These are phyloP conservation scores for Thielaviopsis euricoi DNA, from an alignment of 2,329 filamentous ascomycete species.

Conservation along the genomic window DNA sequence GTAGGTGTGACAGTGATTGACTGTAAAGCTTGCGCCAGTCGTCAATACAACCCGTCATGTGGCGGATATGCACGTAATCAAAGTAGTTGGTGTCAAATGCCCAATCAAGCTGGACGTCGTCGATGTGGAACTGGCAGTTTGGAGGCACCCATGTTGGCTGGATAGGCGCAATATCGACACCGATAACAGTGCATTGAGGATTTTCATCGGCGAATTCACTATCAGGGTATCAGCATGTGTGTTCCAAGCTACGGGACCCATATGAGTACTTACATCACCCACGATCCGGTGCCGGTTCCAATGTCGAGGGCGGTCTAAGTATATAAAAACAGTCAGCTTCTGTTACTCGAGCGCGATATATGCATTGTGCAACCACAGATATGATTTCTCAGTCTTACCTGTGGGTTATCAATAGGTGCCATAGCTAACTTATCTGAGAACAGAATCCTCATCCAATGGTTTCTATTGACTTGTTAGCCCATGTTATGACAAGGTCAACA, in stretches of 20 bases:
- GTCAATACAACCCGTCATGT: slow-evolving; percentile 39
- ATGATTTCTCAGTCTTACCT: too few species aligned
- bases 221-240: background rate
- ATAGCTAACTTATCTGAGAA: too few species aligned
- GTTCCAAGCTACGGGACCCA: background rate
- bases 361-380: too few species aligned
- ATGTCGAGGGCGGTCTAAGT: slow-evolving; percentile 25
- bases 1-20: slow-evolving; percentile 33
- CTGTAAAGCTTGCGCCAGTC: slow-evolving; percentile 39
- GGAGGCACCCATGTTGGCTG: slow-evolving; percentile 35
- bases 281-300: slow-evolving; percentile 40
- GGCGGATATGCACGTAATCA: slow-evolving; percentile 42
- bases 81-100: slow-evolving; percentile 26
- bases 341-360: background rate
- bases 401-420: too few species aligned
- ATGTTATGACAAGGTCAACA: background rate
- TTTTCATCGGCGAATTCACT: slow-evolving; percentile 33
- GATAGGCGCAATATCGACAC: slow-evolving; percentile 40
- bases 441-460: background rate
- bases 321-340: background rate
- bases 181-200: slow-evolving; percentile 27
- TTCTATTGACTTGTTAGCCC: background rate
- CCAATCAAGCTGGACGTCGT: slow-evolving; percentile 26
- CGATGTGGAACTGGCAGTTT: slow-evolving; percentile 23
- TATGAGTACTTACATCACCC: slow-evolving; percentile 30